Base-by-base conservation (phyloP, 2,329 filamentous ascomycete genomes). In the Lecanicillium sp. region DNA sequence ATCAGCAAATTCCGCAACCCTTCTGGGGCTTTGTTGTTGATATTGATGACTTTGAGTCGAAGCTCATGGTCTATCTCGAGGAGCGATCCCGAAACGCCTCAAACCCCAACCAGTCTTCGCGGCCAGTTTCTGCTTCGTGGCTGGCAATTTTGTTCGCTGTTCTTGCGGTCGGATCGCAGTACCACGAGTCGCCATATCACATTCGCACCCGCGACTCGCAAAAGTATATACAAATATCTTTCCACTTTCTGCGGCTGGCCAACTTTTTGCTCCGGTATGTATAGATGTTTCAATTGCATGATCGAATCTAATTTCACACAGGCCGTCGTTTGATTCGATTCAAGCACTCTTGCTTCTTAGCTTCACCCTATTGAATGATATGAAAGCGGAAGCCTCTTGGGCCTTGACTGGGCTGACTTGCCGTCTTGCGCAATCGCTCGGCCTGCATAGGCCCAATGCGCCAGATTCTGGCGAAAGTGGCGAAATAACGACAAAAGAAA, bases 381-480 rank as follows among this genome's bases (percentile, higher is more conserved):
- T 84, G 81, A 84, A 84, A 57, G 80, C 81, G 1, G 81, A 84
- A 56, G 81, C 79, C 0, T 83, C 81, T 0, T 84, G 81, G 81
- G 80, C 80, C 0, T 61, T 84, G 45, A 72, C 82, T 43, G 81
- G 80, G 1, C 71, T 84, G 37, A 83, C 80, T 0, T 83, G 79
- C 52, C 73, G 81, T 21, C 69, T 84, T n/a, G 81, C 81, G 0
- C 79, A 84, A 58, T 83, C 80, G 1, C 67, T 84, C 2, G 81
- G 81, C 4, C 66, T 84, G 10, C 81, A 84, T 57, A 69, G 76
- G 7, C 61, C 69, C 19, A 68, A 66, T 10, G 61, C 65, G 1
- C 62, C 67, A 15, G 74, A 78, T n/a, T 65, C 64, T 21, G 64
- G 66, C 2, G 74, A 75, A n/a, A 67, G 58, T 32, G 62, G 60